Evolutionary conservation across 164 flowering plant species (phyloP).

Genomic region (Platanus orientalis): DNA sequence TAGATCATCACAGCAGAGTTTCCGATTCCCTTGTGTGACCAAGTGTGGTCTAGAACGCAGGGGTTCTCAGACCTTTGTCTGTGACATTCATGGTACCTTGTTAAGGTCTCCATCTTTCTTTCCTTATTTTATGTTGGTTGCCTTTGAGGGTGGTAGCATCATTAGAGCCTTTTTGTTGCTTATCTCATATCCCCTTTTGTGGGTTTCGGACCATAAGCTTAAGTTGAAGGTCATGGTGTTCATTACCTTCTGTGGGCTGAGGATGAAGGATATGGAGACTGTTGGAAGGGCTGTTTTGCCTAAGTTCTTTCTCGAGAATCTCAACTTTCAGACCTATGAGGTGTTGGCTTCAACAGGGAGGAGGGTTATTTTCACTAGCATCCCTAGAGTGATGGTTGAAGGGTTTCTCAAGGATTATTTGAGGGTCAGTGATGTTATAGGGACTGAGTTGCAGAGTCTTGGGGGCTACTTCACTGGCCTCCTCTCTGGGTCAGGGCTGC

Average conservation of each 20-base stretch:
- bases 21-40: constrained; percentile 36
- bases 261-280: constrained; percentile 40
- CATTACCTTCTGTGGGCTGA: constrained; percentile 71
- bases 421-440: constrained; percentile 50
- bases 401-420: constrained; percentile 69
- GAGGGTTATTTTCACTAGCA: constrained; percentile 49
- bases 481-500: constrained; percentile 41
- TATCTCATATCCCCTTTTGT: constrained; percentile 39
- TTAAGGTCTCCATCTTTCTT: constrained; percentile 54
- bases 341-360: constrained; percentile 35
- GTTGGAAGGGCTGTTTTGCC: constrained; percentile 75
- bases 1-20: constrained; percentile 16
- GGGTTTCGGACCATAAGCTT: constrained; percentile 34
- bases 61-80: constrained; percentile 38
- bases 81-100: constrained; percentile 54
- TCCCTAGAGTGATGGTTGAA: constrained; percentile 85
- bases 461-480: constrained; percentile 59
- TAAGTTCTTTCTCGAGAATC: constrained; percentile 74
- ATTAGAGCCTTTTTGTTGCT: constrained; percentile 64
- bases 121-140: constrained; percentile 89
- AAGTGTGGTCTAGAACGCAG: constrained; percentile 29
- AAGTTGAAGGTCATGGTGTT: constrained; percentile 59
- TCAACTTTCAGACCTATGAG: constrained; percentile 49
- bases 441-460: constrained; percentile 54
- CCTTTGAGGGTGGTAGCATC: constrained; percentile 80